Conservation (phyloP, 2,329 filamentous ascomycete species). For the Ascochyta viciae-villosae region DNA sequence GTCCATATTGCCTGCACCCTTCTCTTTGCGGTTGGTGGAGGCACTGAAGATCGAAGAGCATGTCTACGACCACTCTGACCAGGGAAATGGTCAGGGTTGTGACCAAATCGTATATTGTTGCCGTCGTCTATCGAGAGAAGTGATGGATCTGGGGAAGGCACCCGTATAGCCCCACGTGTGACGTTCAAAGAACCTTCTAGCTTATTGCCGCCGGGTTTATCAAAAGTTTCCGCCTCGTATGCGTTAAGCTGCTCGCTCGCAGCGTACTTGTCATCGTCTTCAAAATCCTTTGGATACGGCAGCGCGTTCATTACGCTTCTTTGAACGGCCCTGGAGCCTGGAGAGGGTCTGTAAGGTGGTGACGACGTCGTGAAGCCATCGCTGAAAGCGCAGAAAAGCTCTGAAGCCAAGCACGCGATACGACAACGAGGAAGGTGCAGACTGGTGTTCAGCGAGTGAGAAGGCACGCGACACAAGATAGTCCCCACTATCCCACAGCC, state of each 20-base stretch:
- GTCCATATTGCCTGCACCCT: constrained; percentile 59
- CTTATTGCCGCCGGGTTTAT: constrained; percentile 39
- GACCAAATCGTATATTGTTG: constrained; percentile 38
- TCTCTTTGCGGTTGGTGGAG: constrained; percentile 28
- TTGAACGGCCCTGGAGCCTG: constrained; percentile 15
- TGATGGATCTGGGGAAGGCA: constrained; percentile 43
- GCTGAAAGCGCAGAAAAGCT: constrained; percentile 16
- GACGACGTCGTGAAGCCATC: constrained; percentile 20
- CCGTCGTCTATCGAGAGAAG: constrained; percentile 45
- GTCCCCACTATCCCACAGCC: constrained; percentile 10
- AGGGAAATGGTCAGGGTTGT: constrained; percentile 28
- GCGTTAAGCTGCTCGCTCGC: constrained; percentile 14
- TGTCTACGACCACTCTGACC: constrained; percentile 22
- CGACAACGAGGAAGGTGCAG: constrained; percentile 34
- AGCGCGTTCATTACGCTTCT: constrained; percentile 36
- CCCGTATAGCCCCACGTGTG: constrained; percentile 40
- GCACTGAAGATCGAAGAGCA: constrained; percentile 33
- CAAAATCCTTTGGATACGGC: constrained; percentile 13
- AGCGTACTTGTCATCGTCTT: constrained; percentile 31
- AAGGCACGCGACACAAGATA: constrained; percentile 26
- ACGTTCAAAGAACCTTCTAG: constrained; percentile 34
- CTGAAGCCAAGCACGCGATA: constrained; percentile 28
- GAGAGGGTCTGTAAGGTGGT: constrained; percentile 10
- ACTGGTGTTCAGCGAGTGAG: constrained; percentile 26
- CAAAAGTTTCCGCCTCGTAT: constrained; percentile 19